Evolutionary conservation across 345 rosid species (phyloP).

Genomic region (Brassica napus): DNA sequence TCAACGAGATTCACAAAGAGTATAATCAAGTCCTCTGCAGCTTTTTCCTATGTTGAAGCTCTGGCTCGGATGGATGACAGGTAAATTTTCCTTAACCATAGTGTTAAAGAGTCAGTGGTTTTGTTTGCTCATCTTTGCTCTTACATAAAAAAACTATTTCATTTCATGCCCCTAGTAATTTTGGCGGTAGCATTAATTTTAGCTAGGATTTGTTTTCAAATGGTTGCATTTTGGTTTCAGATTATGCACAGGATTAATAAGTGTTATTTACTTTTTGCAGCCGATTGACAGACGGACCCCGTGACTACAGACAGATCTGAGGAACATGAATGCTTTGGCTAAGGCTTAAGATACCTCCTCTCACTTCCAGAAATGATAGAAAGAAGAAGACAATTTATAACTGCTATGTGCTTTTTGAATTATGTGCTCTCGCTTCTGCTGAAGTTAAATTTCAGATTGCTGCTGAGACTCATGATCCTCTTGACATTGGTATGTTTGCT

Average conservation of each 20-base stretch:
- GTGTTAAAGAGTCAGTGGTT: background rate
- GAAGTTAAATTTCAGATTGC: constrained; percentile 98
- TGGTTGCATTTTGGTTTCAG: too few species aligned
- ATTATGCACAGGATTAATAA: constrained; percentile 4
- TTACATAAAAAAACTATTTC: background rate
- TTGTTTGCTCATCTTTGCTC: background rate
- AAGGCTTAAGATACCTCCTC: constrained; percentile 54
- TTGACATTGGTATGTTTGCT: constrained; percentile 73
- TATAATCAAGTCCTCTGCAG: constrained; percentile 89
- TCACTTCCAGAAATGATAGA: constrained; percentile 22
- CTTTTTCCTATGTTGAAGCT: constrained; percentile 96
- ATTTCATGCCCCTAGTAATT: constrained; percentile 3
- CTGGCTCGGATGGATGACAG: constrained; percentile 99
- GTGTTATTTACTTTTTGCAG: constrained; percentile 48
- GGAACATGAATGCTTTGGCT: constrained; percentile 94
- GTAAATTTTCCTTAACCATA: constrained; percentile 40
- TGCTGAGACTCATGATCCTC: constrained; percentile 99
- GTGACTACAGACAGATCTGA: constrained; percentile 69
- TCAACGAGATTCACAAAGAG: constrained; percentile 87
- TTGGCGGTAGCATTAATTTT: background rate
- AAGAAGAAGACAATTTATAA: constrained; percentile 2
- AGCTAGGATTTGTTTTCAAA: too few species aligned
- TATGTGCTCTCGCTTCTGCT: constrained; percentile 90
- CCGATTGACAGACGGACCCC: constrained; percentile 68
- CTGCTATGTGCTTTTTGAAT: constrained; percentile 14